Conservation (phyloP, 2,329 filamentous ascomycete species). For the Diaporthe ampelina region DNA sequence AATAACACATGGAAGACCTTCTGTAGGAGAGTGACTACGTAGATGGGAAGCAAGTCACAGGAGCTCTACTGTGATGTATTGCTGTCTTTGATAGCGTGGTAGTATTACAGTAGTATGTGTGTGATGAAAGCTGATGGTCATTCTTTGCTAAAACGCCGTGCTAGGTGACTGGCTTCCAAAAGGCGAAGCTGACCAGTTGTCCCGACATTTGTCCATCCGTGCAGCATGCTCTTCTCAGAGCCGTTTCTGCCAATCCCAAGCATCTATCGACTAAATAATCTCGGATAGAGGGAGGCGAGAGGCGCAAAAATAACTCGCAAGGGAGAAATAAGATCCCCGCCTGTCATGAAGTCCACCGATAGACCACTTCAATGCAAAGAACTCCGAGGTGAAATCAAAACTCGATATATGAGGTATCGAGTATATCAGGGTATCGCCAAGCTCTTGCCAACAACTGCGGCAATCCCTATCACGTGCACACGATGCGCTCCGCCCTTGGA, state of each 20-base stretch:
- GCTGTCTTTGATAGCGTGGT: too few species aligned
- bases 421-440: too few species aligned
- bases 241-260: background rate
- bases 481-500: background rate
- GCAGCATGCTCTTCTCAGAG: background rate
- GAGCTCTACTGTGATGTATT: too few species aligned
- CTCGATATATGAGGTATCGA: background rate
- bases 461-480: background rate
- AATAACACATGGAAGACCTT: too few species aligned
- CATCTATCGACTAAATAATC: background rate
- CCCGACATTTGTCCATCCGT: background rate
- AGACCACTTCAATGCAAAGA: background rate
- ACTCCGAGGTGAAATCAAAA: background rate
- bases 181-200: background rate
- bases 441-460: background rate
- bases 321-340: background rate
- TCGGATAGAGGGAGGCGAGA: background rate
- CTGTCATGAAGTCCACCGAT: background rate
- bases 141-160: background rate
- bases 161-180: background rate
- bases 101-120: too few species aligned
- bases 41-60: too few species aligned
- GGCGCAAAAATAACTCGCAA: background rate
- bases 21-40: too few species aligned
- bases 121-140: background rate